Evolutionary conservation across 805 yeast genomes (phyloP).

Genomic region (Barnettozyma siamensis): DNA sequence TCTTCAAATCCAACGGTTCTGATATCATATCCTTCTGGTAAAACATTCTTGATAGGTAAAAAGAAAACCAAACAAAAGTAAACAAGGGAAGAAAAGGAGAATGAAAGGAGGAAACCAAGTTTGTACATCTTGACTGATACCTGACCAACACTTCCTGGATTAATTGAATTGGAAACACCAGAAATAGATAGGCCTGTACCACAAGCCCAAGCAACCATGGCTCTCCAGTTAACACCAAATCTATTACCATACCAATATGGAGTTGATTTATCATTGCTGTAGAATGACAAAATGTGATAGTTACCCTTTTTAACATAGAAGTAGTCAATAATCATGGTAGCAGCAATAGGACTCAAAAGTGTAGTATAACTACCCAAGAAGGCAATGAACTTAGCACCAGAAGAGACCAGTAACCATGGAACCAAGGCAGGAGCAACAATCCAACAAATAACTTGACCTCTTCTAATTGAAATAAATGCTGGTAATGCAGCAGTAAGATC

Average conservation of each 20-base stretch:
- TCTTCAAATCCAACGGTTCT: not conserved
- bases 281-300: not conserved
- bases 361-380: conserved; percentile 2
- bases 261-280: conserved; percentile 1
- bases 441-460: conserved; percentile 4
- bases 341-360: conserved; percentile 4
- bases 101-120: conserved; percentile 1
- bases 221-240: conserved; percentile 5
- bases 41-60: not conserved
- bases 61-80: not conserved
- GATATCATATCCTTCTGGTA: conserved; percentile 2
- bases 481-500: conserved; percentile 3
- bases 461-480: not conserved
- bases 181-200: conserved; percentile 3
- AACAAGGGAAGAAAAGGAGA: not conserved
- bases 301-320: conserved; percentile 3
- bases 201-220: conserved; percentile 2
- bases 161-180: conserved; percentile 1
- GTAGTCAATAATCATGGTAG: conserved; percentile 3
- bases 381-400: conserved; percentile 3
- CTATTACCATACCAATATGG: not conserved
- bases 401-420: conserved; percentile 2
- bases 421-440: conserved; percentile 2
- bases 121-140: conserved; percentile 1
- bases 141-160: not conserved